A percentile compares a stretch with the other conserved stretches of the same genome.
These are phyloP conservation scores for Mycogone perniciosa DNA, from an alignment of 2,329 filamentous ascomycete genomes.

Conservation along the genomic window DNA sequence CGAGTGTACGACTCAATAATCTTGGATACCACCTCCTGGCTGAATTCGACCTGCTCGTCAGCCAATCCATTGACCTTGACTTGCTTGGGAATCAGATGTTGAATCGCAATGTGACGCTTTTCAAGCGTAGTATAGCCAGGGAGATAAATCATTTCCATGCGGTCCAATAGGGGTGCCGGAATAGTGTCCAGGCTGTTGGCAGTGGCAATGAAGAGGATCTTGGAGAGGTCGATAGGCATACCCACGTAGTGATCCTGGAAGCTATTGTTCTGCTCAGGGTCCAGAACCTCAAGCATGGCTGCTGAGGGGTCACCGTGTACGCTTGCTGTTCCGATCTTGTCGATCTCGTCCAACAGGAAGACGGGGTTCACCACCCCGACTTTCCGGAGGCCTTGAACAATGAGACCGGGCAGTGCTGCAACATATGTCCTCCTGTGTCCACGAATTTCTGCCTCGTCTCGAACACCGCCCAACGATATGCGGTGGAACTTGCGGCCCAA, in stretches of 20 bases:
- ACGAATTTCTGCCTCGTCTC: conserved; percentile 94
- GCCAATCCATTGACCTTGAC: conserved; percentile 81
- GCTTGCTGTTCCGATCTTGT: conserved; percentile 88
- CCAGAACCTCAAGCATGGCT: conserved; percentile 95
- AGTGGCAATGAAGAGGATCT: conserved; percentile 95
- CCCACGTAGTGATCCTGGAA: conserved; percentile 97
- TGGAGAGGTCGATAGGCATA: conserved; percentile 91
- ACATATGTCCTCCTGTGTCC: conserved; percentile 95
- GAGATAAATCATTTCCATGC: conserved; percentile 93
- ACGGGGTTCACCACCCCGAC: conserved; percentile 94
- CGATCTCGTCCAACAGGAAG: conserved; percentile 93
- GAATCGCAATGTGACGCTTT: conserved; percentile 89
- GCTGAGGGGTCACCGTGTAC: conserved; percentile 94
- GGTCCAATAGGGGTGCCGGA: conserved; percentile 83
- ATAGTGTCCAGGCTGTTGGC: conserved; percentile 95
- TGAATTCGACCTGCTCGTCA: conserved; percentile 67
- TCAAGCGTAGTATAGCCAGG: conserved; percentile 95
- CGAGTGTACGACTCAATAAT: conserved; percentile 96
- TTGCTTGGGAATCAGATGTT: conserved; percentile 95
- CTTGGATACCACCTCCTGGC: conserved; percentile 81
- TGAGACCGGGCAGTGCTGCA: conserved; percentile 94
- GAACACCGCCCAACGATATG: conserved; percentile 90
- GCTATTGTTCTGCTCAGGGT: conserved; percentile 92
- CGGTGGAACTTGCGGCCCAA: conserved; percentile 93
- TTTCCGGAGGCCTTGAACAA: conserved; percentile 91